Evolutionary conservation across 1,284 basidiomycete species (phyloP), one percentile per base, ranked within the genome.

Genomic region (Ganoderma lingzhi): DNA sequence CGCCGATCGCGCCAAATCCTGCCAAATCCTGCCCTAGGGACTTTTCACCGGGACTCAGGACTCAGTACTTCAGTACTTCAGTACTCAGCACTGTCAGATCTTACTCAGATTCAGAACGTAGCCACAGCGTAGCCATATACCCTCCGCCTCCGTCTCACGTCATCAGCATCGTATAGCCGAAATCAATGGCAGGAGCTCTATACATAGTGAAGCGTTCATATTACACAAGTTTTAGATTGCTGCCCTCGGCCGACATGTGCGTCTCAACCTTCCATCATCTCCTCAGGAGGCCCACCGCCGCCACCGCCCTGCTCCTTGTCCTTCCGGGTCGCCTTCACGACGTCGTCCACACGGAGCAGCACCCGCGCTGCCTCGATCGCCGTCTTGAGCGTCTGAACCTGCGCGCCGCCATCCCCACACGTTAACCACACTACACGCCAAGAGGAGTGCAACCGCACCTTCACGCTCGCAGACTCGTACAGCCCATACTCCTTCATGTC

Each of bases 361-460:
- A 99, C 91, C 17, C 96, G 94, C 0, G 97, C 94, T 35, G 79
- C 93, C 88, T 99, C 96, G 75, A 99, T 93, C 19, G 97, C 97
- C 12, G 97, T 99, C 88, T 99, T 99, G 78, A 98, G 84, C 23
- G 93, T 99, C 86, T 99, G 97, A 63, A 98, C 93, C 92, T 91
- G 71, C 28, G 28, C 23, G 1, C 39, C 39, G n/a, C 28, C 15
- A 28, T 3, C 6, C 23, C 59, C 39, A 30, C 35, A 6, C 19
- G 35, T 59, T 14, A 59, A 35, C 37, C 1, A 12, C 56, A 9
- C 5, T 19, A 39, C 4, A n/a, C 14, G 32, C 15, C 42, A 45
- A 30, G 6, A 32, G 37, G 55, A 39, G 14, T 6, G 70, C 58
- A 42, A 28, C 23, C 55, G 44, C 15, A 90, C 91, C 87, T 99